phyloP scores from a whole-genome alignment of 2,329 filamentous ascomycete species.

The Eutypella sp. region DNA sequence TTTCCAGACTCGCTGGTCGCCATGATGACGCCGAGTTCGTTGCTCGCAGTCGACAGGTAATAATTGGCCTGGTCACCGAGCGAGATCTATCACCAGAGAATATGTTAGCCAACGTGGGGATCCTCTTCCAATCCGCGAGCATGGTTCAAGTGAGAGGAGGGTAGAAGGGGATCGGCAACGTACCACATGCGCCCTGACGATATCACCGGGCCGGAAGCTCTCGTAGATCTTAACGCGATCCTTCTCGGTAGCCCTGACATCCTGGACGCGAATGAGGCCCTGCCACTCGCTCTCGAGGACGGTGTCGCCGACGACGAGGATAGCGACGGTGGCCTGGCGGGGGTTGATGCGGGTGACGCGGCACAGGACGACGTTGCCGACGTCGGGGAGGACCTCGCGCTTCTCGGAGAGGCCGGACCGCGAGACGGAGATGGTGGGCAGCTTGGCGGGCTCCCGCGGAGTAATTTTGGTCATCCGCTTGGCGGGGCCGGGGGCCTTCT shows the following conservation, averaged over 20 bases:
- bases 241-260: slow-evolving; percentile 92
- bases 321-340: slow-evolving; percentile 78
- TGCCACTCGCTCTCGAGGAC: slow-evolving; percentile 77
- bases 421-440: slow-evolving; percentile 53
- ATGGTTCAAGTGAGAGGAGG: neutral
- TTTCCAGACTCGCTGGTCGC: slow-evolving; percentile 83
- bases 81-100: slow-evolving; percentile 61
- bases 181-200: slow-evolving; percentile 80
- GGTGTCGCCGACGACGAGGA: slow-evolving; percentile 72
- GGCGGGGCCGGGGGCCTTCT: slow-evolving; percentile 42
- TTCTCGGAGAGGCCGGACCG: slow-evolving; percentile 39
- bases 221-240: slow-evolving; percentile 89
- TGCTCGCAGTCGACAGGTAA: slow-evolving; percentile 86
- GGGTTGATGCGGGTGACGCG: slow-evolving; percentile 81
- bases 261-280: slow-evolving; percentile 80
- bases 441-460: slow-evolving; percentile 26
- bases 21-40: slow-evolving; percentile 91
- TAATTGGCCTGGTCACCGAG: slow-evolving; percentile 93
- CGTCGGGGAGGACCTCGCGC: slow-evolving; percentile 73
- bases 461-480: slow-evolving; percentile 56
- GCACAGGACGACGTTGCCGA: slow-evolving; percentile 75
- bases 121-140: slow-evolving; percentile 7
- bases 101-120: too few relatives aligned
- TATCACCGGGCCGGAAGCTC: slow-evolving; percentile 86
- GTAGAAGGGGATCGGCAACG: slow-evolving; percentile 26